phyloP scores from a whole-genome alignment of 306 rosid species.

The Castanea mollissima region DNA sequence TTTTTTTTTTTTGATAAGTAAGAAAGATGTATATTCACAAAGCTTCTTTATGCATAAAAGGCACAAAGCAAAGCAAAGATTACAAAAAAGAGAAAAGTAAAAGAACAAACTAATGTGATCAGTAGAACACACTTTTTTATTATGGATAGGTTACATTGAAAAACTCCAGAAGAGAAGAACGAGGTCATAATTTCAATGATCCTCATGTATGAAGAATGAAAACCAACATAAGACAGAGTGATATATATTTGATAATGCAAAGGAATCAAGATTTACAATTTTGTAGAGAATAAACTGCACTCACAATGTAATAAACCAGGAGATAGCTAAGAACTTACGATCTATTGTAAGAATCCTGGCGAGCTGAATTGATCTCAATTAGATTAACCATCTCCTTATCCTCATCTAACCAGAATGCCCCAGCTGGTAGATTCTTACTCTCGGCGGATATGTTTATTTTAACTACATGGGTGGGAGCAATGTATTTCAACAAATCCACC shows the following conservation, averaged over 20 bases:
- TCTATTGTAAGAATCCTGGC: constrained; percentile 62
- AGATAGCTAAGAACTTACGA: constrained; percentile 52
- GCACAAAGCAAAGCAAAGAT: no score
- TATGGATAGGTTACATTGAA: background rate
- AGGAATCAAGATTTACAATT: background rate
- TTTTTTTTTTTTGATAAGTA: no score
- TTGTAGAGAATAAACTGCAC: background rate
- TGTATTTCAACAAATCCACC: constrained; percentile 69
- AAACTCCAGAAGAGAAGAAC: background rate
- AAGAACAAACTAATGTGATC: background rate
- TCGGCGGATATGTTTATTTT: constrained; percentile 66
- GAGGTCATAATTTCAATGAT: background rate
- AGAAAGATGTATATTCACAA: no score
- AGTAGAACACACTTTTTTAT: background rate
- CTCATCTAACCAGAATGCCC: constrained; percentile 72
- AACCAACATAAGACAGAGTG: background rate
- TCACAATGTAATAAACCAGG: constrained; percentile 14
- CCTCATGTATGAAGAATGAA: background rate
- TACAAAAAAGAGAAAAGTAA: no score
- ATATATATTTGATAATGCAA: background rate
- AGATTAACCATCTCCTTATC: constrained; percentile 41
- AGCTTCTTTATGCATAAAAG: no score
- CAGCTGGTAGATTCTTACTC: constrained; percentile 77
- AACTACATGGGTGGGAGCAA: constrained; percentile 78
- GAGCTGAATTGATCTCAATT: constrained; percentile 76